Evolutionary conservation across 1,284 basidiomycete genomes (phyloP), one percentile per base, ranked within the genome.

Genomic region (Ustilago shanxiensis): DNA sequence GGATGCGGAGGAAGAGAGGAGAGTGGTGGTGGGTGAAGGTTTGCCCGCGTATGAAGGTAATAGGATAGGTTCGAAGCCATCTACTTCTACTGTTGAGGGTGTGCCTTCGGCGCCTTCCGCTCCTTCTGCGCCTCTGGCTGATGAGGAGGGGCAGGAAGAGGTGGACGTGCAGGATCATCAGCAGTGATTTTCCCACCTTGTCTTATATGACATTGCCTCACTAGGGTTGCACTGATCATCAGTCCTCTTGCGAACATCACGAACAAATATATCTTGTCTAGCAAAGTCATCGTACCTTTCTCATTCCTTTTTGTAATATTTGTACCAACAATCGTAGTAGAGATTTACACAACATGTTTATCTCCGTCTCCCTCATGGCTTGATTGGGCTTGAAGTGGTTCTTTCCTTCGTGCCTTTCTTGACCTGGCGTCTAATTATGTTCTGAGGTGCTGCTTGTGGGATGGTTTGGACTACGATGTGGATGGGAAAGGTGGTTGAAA

Each of bases 41-140:
- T 37, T 66, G 24, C 68, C 73, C 14, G 67, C 65, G 1, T 67
- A 67, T 22, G 65, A 63, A 51, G 57, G 47, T 1, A 31, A n/a
- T 3, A 22, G 47, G 45, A 37, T 22, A 18, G 24, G 52, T 20
- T 26, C 37, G 14, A 37, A 53, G 18, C 18, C 41, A 14, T 8
- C 35, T 16, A 44, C 65, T 20, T 22, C 39, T 2, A 20, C 39
- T 13, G 26, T 44, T 18, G 41, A 41, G 29, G 31, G 4, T 24
- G 28, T n/a, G 22, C 35, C 60, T 16, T 55, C 52, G 1, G 62
- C 63, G 6, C 63, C 64, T 1, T 60, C 70, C 18, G 60, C 60
- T 22, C 62, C 63, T 4, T 63, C 56, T 2, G 64, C 69, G 9
- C 70, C 72, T 1, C 14, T 45, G 8, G 14, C 56, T 44, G 31